Percentiles rank a stretch among this genome's conserved stretches.
Conservation (phyloP, 352 stramenopile genomes). For the Phytophthora meadii region DNA sequence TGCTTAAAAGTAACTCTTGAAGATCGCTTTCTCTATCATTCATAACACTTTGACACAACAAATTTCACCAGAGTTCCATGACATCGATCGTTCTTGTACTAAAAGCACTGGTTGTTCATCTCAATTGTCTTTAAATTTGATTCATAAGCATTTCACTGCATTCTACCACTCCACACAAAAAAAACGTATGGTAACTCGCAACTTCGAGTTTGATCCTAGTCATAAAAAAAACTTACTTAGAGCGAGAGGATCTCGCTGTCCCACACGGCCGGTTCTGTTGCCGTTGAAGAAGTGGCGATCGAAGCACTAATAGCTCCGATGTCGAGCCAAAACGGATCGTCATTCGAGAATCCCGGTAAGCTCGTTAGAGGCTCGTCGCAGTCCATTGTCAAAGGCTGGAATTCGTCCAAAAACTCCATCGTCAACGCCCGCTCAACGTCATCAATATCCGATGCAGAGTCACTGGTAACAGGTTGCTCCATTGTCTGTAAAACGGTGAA, state of each 20-base stretch:
- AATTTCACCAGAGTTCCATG: too few species aligned
- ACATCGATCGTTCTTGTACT: too few species aligned
- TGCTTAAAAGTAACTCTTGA: too few species aligned
- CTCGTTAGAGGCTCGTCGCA: constrained; percentile 20
- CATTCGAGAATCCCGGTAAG: constrained; percentile 18
- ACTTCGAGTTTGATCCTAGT: constrained; percentile 17
- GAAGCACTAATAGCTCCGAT: constrained; percentile 27
- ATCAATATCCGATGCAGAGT: constrained; percentile 8
- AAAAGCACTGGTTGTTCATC: background rate
- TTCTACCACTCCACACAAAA: constrained; percentile 30
- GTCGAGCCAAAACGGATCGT: constrained; percentile 32
- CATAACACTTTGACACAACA: too few species aligned
- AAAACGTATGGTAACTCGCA: constrained; percentile 31
- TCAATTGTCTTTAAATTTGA: constrained; percentile 15
- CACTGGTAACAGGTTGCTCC: background rate
- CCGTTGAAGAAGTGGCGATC: constrained; percentile 21
- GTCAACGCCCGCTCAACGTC: constrained; percentile 28
- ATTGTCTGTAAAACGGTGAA: constrained; percentile 7
- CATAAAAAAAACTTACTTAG: constrained; percentile 26
- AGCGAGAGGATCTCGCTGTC: constrained; percentile 29
- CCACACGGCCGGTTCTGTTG: constrained; percentile 12
- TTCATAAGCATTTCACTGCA: constrained; percentile 32
- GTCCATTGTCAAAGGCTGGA: constrained; percentile 34
- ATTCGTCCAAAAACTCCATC: constrained; percentile 42
- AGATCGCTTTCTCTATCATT: too few species aligned